Conservation (phyloP, 1,284 basidiomycete species). For the Hortiboletus rubellus region DNA sequence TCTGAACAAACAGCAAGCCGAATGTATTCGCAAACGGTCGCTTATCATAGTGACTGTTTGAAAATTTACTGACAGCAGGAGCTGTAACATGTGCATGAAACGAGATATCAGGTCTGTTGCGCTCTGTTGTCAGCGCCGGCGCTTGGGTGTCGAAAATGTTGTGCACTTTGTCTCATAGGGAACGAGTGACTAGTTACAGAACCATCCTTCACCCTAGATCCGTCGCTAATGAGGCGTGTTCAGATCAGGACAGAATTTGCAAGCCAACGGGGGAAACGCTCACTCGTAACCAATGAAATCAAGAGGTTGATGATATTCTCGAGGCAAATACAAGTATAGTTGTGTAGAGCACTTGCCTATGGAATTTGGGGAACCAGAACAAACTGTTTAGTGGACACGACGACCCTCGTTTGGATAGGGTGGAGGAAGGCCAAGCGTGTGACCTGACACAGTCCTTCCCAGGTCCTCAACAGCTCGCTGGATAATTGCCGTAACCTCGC, state of each 20-base stretch:
- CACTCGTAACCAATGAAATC: neutral
- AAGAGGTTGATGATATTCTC: neutral
- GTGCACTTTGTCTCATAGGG: neutral
- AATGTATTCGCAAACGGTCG: neutral
- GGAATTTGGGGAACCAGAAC: neutral
- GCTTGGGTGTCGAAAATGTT: neutral
- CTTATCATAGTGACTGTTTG: too few relatives aligned
- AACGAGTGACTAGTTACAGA: neutral
- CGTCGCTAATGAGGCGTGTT: neutral
- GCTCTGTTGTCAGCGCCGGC: neutral
- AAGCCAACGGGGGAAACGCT: neutral
- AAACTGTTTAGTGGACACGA: neutral
- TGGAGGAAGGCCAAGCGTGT: constrained; percentile 23
- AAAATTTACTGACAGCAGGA: neutral
- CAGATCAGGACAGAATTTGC: neutral
- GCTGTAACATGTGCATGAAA: neutral
- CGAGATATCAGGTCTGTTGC: too few relatives aligned
- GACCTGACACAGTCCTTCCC: constrained; percentile 52
- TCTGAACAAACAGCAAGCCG: neutral
- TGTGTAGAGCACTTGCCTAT: neutral
- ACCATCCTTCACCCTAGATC: too few relatives aligned
- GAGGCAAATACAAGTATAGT: too few relatives aligned
- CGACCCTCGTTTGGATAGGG: neutral
- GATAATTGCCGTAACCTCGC: constrained; percentile 56
- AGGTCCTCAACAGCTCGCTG: constrained; percentile 61